Evolutionary conservation across 225 moss, liverwort and hornwort species (phyloP).

Genomic region (Straminergon stramineum): DNA sequence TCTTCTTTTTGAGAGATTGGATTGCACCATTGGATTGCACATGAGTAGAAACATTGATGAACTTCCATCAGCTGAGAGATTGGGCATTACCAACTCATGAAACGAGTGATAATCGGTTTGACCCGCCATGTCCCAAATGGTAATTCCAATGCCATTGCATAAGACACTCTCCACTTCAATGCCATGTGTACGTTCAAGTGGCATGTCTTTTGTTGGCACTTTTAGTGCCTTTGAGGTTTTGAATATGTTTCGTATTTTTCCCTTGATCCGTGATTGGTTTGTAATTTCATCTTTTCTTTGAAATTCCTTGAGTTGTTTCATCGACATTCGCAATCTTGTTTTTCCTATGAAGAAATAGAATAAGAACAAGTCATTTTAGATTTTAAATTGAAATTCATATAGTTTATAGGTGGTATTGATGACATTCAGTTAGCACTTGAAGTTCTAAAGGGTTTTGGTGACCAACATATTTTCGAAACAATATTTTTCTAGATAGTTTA

Average conservation of each 20-base stretch:
- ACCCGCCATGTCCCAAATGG: not conserved
- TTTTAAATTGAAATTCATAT: no score
- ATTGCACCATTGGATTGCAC: not conserved
- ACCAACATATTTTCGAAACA: accelerated
- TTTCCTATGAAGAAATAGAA: not conserved
- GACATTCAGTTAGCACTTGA: accelerated
- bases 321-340: not conserved
- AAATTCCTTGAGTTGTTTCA: not conserved
- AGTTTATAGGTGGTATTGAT: not conserved
- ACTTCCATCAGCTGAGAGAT: not conserved
- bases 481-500: accelerated
- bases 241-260: not conserved
- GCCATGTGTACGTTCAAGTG: not conserved
- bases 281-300: not conserved
- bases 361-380: not conserved
- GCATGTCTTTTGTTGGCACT: not conserved
- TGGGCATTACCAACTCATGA: not conserved
- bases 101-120: not conserved
- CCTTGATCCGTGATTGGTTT: accelerated
- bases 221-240: not conserved
- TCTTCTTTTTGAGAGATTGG: no score
- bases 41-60: not conserved
- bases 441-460: no score
- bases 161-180: not conserved
- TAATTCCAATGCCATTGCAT: not conserved